These are phyloP conservation scores for Cicer yamashitae DNA, from an alignment of 306 rosid genomes.

Conservation along the genomic window DNA sequence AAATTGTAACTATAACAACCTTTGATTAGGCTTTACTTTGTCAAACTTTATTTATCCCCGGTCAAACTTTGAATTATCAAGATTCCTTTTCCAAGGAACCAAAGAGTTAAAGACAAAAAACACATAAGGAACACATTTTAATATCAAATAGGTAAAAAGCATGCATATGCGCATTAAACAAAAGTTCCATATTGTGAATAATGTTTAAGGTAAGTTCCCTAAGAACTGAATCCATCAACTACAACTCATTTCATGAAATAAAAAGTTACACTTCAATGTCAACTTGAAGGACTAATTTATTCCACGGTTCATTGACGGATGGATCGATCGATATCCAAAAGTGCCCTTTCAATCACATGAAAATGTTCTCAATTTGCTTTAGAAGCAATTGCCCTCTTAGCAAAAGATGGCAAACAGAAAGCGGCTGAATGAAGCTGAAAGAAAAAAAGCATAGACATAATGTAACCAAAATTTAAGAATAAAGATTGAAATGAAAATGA, in stretches of 20 bases:
- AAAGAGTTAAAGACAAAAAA: too few relatives aligned
- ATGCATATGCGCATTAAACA: conserved; percentile 36
- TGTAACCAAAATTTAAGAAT: conserved; percentile 2
- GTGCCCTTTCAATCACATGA: conserved; percentile 38
- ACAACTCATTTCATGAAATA: conserved; percentile 55
- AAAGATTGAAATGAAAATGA: background rate
- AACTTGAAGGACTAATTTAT: conserved; percentile 55
- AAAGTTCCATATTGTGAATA: conserved; percentile 34
- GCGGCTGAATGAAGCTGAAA: conserved; percentile 90
- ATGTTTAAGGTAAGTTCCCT: conserved; percentile 32
- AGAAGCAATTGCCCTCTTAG: conserved; percentile 76
- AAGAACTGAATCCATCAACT: conserved; percentile 47
- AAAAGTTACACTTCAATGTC: conserved; percentile 48
- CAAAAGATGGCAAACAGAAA: conserved; percentile 97
- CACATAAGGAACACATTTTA: background rate
- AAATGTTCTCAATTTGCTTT: conserved; percentile 55
- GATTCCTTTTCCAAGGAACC: too few relatives aligned
- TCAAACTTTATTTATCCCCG: too few relatives aligned
- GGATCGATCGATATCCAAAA: conserved; percentile 33
- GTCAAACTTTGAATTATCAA: too few relatives aligned
- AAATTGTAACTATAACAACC: too few relatives aligned
- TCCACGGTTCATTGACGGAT: conserved; percentile 50
- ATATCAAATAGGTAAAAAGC: background rate
- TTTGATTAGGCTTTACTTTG: too few relatives aligned
- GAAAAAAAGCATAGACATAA: background rate